A percentile compares a stretch with the other conserved stretches of the same genome.
phyloP scores from a whole-genome alignment of 495 filamentous ascomycete genomes.

The Aspergillus steynii region DNA sequence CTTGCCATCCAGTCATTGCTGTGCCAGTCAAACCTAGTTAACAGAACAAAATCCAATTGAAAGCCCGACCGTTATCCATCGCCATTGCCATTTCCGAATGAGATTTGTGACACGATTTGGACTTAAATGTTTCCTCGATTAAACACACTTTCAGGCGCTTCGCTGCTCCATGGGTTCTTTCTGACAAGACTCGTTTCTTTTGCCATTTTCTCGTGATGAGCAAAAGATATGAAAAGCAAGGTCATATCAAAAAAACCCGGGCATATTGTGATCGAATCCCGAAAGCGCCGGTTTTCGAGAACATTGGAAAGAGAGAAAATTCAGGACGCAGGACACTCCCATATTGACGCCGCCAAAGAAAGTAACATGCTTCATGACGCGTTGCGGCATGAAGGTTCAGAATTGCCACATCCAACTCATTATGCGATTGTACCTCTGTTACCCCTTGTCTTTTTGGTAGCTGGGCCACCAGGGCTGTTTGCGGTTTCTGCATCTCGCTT shows the following conservation, averaged over 20 bases:
- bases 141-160: too few relatives aligned
- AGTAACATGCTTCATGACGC: not conserved
- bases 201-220: not conserved
- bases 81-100: slow-evolving; percentile 9
- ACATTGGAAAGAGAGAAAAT: not conserved
- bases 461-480: slow-evolving; percentile 27
- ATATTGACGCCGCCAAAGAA: not conserved
- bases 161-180: too few relatives aligned
- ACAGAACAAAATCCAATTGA: slow-evolving; percentile 2
- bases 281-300: not conserved
- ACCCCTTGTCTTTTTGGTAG: slow-evolving; percentile 32
- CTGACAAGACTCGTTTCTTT: too few relatives aligned
- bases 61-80: slow-evolving; percentile 13
- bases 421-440: slow-evolving; percentile 15
- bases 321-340: not conserved
- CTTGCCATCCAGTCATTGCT: slow-evolving; percentile 7
- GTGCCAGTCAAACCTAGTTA: slow-evolving; percentile 15
- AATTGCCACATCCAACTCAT: not conserved
- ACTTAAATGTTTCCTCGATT: too few relatives aligned
- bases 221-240: not conserved
- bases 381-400: not conserved
- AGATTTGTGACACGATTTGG: slow-evolving; percentile 10
- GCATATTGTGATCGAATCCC: not conserved
- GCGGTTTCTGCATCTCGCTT: slow-evolving; percentile 34
- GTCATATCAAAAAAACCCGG: not conserved